These are phyloP conservation scores for Oryza coarctata DNA, from an alignment of 176 grass and related monocot genomes.

Conservation along the genomic window DNA sequence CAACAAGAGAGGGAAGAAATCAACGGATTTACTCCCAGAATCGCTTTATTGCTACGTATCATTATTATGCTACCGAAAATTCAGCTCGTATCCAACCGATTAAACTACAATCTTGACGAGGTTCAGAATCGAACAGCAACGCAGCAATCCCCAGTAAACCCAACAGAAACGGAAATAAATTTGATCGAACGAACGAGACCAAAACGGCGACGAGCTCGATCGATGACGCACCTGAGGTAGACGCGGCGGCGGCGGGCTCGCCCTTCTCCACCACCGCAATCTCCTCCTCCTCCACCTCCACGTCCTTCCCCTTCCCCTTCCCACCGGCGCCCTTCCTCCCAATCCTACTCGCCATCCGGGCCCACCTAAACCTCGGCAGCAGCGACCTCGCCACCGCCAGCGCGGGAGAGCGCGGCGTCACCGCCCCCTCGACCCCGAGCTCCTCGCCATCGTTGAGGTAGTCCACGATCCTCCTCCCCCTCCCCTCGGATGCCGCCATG, in stretches of 20 bases:
- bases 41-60: background rate
- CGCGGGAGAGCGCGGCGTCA: background rate
- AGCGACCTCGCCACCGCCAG: background rate
- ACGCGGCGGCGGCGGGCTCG: background rate
- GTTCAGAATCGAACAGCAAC: background rate
- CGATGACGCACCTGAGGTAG: conserved; percentile 2
- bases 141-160: background rate
- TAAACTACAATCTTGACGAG: background rate
- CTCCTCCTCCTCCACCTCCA: background rate
- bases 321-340: background rate
- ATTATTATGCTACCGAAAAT: background rate
- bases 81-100: background rate
- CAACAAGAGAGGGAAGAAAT: background rate
- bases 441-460: conserved; percentile 70
- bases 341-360: conserved; percentile 11
- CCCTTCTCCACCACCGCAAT: background rate
- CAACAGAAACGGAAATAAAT: background rate
- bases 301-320: background rate
- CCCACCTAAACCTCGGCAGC: conserved; percentile 41
- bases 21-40: background rate
- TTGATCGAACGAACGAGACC: background rate
- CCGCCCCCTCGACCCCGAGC: background rate
- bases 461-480: conserved; percentile 44
- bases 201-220: background rate
- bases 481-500: background rate